Base-by-base conservation (phyloP, 768 basidiomycete genomes). In the Pulveroboletus sp. region DNA sequence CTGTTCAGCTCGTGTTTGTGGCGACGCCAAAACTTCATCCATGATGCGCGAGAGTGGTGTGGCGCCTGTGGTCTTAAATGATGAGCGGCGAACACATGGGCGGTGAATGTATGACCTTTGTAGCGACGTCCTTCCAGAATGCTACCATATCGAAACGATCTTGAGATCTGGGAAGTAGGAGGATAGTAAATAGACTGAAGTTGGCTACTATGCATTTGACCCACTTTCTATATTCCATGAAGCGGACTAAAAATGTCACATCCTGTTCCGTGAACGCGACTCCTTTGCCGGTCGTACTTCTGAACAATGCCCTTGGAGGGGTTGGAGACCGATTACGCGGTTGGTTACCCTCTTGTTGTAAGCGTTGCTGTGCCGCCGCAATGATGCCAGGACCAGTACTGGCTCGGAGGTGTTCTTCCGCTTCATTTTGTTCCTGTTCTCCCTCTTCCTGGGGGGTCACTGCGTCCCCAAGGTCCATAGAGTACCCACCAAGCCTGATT, bases 21-120 rank as follows among this genome's bases (percentile, higher is more conserved):
- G 48, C 90, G 75, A 14, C 90, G 78, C 81, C 89, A 93, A 67
- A 83, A 93, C 68, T 93, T 93, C 88, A 93, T 90, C 90, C 90
- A 93, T 6, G 90, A 93, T 41, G 90, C 90, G 33, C 89, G 83
- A 24, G 90, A 92, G 62, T 93, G 90, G 67, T 93, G 90, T 0
- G 90, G 90, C 0, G 89, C 89, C 86, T 89, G 59, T 18, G 18
- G 41, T 45, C 18, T n/a, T 24, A 35, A 33, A 31, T 9, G 8
- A 31, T 58, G 28, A 56, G 47, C 35, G 21, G 24, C 15, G 46
- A 46, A 17, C 0, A 17, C 15, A 18, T 27, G 36, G 49, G 6
- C 9, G 21, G 8, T 5, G 32, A 21, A 27, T 54, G 45, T 67
- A 60, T 52, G 57, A 78, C 88, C 79, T 82, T 86, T 12, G 67